Evolutionary conservation across 257 asterid species (phyloP).

Genomic region (Fraxinus pennsylvanica): DNA sequence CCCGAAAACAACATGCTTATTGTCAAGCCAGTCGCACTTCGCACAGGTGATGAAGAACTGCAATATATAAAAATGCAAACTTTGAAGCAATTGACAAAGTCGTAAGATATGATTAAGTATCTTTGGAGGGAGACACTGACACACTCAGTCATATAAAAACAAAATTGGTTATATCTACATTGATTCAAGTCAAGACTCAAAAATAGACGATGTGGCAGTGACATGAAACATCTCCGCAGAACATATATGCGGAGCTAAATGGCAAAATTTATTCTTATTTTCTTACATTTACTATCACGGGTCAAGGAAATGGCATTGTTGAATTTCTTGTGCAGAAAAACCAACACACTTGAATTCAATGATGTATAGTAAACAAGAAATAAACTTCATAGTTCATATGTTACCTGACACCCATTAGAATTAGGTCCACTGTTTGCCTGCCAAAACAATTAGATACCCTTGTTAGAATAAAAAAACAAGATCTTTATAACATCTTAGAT

Average conservation of each 20-base stretch:
- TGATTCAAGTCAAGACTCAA: background rate
- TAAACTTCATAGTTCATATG: conserved; percentile 23
- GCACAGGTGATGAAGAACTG: conserved; percentile 94
- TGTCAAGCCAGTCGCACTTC: conserved; percentile 97
- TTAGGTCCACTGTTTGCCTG: conserved; percentile 96
- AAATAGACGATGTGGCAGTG: background rate
- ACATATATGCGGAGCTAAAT: background rate
- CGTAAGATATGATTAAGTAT: background rate
- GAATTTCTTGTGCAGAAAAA: background rate
- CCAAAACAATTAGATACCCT: conserved; percentile 21
- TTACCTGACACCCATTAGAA: conserved; percentile 93
- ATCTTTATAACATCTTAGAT: background rate
- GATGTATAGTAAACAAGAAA: conserved; percentile 10
- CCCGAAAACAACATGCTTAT: conserved; percentile 96
- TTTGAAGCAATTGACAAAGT: background rate
- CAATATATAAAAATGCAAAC: conserved; percentile 23
- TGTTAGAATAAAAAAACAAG: conserved; percentile 7
- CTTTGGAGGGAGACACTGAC: background rate
- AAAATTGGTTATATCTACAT: background rate
- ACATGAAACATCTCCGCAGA: background rate
- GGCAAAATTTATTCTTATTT: background rate
- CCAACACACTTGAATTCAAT: background rate
- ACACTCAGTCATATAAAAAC: background rate
- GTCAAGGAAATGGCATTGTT: background rate
- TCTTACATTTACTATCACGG: background rate